Evolutionary conservation across 371 early-diverging fungal genomes (phyloP).

Genomic region (Actinomucor elegans): DNA sequence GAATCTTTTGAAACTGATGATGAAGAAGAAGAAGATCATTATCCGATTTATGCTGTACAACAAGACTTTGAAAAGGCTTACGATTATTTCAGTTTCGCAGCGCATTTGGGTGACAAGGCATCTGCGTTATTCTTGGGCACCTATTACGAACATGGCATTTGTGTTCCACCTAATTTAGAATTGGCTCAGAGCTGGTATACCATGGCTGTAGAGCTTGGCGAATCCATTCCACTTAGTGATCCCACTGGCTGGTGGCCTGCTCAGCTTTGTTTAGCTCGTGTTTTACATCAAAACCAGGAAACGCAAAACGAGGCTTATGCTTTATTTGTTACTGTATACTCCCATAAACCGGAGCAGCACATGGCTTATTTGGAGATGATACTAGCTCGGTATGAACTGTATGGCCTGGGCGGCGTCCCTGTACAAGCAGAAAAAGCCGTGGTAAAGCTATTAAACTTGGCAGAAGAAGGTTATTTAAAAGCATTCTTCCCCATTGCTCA

Average conservation of each 20-base stretch:
- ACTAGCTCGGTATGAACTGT: slow-evolving; percentile 31
- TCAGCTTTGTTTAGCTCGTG: slow-evolving; percentile 37
- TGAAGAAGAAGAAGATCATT: background rate
- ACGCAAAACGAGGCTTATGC: slow-evolving; percentile 21
- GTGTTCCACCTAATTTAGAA: slow-evolving; percentile 17
- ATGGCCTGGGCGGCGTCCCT: slow-evolving; percentile 34
- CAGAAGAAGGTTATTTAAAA: slow-evolving; percentile 27
- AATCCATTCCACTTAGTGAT: slow-evolving; percentile 1
- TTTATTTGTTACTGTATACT: slow-evolving; percentile 17
- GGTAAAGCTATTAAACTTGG: slow-evolving; percentile 18
- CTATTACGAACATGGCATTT: slow-evolving; percentile 41
- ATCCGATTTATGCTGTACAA: slow-evolving; percentile 7
- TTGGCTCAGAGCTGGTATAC: slow-evolving; percentile 32
- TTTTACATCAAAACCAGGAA: slow-evolving; percentile 27
- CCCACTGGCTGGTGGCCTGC: slow-evolving; percentile 35
- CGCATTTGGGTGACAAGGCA: slow-evolving; percentile 33
- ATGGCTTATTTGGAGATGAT: slow-evolving; percentile 20
- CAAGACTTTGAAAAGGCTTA: slow-evolving; percentile 34
- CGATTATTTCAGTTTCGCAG: slow-evolving; percentile 33
- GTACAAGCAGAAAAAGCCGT: slow-evolving; percentile 21
- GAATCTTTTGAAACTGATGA: background rate
- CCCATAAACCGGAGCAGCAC: slow-evolving; percentile 17
- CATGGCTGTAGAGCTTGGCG: slow-evolving; percentile 22
- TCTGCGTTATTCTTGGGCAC: slow-evolving; percentile 37
- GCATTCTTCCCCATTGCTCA: slow-evolving; percentile 39